phyloP scores from a whole-genome alignment of 257 asterid genomes.

The Solanum dulcamara region DNA sequence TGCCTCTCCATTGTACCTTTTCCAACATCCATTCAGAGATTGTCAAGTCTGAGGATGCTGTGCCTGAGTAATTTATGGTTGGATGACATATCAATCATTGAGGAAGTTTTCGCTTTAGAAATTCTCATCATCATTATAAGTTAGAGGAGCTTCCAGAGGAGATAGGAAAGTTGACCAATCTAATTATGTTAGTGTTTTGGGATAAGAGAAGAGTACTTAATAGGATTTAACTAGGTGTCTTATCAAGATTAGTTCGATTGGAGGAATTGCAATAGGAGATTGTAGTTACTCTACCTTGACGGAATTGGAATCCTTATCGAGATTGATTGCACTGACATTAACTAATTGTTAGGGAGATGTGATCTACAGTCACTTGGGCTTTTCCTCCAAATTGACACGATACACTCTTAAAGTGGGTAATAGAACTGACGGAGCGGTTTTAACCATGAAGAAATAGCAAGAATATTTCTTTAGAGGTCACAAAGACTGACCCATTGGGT shows the following conservation, averaged over 20 bases:
- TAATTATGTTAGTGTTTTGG: background rate
- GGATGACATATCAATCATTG: background rate
- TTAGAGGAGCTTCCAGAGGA: background rate
- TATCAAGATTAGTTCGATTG: background rate
- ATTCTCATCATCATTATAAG: background rate
- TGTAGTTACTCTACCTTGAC: background rate
- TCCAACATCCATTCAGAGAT: background rate
- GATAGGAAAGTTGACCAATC: background rate
- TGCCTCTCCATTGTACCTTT: background rate
- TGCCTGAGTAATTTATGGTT: background rate
- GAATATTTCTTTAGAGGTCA: background rate
- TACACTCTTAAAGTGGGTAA: background rate
- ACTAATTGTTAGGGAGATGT: background rate
- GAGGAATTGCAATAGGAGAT: background rate
- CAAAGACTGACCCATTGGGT: background rate
- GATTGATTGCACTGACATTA: background rate
- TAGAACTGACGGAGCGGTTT: too few species aligned
- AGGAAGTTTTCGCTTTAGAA: background rate
- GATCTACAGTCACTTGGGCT: background rate
- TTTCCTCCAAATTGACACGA: background rate
- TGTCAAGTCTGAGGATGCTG: background rate
- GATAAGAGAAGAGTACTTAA: fast-evolving
- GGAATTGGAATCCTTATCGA: background rate
- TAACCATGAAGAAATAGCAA: background rate
- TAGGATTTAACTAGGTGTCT: background rate